These are phyloP conservation scores for Lachancea cidri DNA, from an alignment of 805 yeast genomes.

Conservation along the genomic window DNA sequence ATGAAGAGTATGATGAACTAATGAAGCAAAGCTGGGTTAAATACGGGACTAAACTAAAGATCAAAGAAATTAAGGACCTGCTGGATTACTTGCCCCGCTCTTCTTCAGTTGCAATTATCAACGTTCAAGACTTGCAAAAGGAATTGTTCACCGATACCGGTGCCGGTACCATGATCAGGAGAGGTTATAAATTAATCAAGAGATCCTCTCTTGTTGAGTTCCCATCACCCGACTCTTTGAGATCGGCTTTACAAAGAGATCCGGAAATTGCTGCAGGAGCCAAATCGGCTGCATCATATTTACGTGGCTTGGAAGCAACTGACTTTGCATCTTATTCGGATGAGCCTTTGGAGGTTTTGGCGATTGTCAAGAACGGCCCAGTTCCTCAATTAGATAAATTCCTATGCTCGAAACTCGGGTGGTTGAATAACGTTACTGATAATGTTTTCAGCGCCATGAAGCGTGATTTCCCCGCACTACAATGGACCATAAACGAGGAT, in stretches of 20 bases:
- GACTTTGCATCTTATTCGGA: constrained; percentile 82
- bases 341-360: constrained; percentile 91
- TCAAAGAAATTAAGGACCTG: constrained; percentile 92
- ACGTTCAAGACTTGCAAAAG: constrained; percentile 91
- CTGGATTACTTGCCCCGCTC: constrained; percentile 93
- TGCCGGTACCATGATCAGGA: constrained; percentile 96
- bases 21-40: constrained; percentile 97
- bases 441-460: constrained; percentile 80
- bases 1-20: constrained; percentile 89
- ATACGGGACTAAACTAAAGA: constrained; percentile 95
- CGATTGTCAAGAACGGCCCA: constrained; percentile 61
- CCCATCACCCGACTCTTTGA: constrained; percentile 64
- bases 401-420: constrained; percentile 81
- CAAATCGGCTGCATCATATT: constrained; percentile 73
- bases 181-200: constrained; percentile 85
- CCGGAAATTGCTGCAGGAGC: constrained; percentile 66
- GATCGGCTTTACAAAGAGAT: constrained; percentile 73
- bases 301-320: constrained; percentile 59
- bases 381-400: constrained; percentile 79
- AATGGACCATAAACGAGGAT: constrained; percentile 88
- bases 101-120: constrained; percentile 95
- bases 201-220: constrained; percentile 68
- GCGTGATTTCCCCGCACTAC: constrained; percentile 66
- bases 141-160: constrained; percentile 98
- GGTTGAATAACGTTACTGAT: constrained; percentile 97